A percentile compares a stretch with the other conserved stretches of the same genome.
Conservation (phyloP, 345 rosid genomes). For the Reutealis trisperma region DNA sequence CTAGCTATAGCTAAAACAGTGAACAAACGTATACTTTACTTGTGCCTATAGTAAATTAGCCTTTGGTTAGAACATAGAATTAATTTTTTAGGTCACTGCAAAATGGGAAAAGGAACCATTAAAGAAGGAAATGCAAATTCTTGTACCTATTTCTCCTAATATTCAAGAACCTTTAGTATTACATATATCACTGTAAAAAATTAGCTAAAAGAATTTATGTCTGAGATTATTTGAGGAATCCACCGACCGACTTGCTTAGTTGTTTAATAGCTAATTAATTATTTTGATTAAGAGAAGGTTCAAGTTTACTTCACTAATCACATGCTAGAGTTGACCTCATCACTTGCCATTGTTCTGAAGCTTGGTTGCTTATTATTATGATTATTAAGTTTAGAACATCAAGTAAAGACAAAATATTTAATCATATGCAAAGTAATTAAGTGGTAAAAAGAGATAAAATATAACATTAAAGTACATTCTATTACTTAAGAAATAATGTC, state of each 20-base stretch:
- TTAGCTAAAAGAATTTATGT: constrained; percentile 32
- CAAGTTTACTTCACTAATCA: constrained; percentile 32
- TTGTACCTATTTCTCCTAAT: background rate
- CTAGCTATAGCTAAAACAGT: too few species aligned
- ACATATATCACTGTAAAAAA: background rate
- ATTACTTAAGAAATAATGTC: constrained; percentile 49
- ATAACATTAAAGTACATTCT: background rate
- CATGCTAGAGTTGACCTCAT: constrained; percentile 54
- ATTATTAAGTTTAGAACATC: background rate
- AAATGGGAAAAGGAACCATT: too few species aligned
- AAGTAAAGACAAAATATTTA: background rate
- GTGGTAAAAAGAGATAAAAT: background rate
- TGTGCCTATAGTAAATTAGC: too few species aligned
- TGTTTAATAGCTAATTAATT: constrained; percentile 7
- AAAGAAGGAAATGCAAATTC: background rate
- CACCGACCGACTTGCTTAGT: constrained; percentile 30
- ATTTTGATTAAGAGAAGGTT: constrained; percentile 19
- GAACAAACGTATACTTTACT: too few species aligned
- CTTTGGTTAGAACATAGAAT: too few species aligned
- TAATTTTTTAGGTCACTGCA: too few species aligned
- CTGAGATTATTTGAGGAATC: constrained; percentile 13
- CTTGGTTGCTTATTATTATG: too few species aligned
- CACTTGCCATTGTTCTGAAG: constrained; percentile 24
- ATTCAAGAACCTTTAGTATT: background rate
- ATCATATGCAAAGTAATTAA: background rate